Evolutionary conservation across 768 basidiomycete genomes (phyloP).

Genomic region (Dacryopinax primogenitus): DNA sequence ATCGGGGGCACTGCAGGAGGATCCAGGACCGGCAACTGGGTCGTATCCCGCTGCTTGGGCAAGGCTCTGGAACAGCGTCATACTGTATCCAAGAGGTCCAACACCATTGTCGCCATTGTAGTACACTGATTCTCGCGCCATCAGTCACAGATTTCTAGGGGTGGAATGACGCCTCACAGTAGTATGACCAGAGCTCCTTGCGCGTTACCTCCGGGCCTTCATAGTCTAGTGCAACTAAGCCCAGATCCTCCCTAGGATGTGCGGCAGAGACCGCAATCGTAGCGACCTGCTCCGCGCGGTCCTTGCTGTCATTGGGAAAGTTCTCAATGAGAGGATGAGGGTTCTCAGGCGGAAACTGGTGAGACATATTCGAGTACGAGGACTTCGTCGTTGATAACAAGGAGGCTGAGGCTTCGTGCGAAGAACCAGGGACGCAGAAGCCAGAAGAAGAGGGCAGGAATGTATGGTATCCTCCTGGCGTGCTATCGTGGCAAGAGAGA

Average conservation of each 20-base stretch:
- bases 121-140: constrained; percentile 45
- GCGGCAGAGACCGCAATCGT: neutral
- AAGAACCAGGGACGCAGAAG: neutral
- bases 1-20: constrained; percentile 43
- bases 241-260: neutral
- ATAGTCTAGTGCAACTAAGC: constrained; percentile 24
- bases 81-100: constrained; percentile 37
- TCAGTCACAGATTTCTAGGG: neutral
- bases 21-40: constrained; percentile 53
- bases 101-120: constrained; percentile 53
- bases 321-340: neutral
- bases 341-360: constrained; percentile 8
- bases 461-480: neutral
- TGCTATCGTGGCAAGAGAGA: neutral
- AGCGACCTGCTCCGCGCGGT: neutral
- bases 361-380: neutral
- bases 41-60: constrained; percentile 64
- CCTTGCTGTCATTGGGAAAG: neutral
- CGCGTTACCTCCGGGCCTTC: constrained; percentile 60
- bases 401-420: neutral
- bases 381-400: neutral
- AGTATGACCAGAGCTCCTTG: constrained; percentile 69
- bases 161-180: constrained; percentile 28
- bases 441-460: neutral
- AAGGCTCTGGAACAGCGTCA: constrained; percentile 62